Percentiles rank a stretch among this genome's conserved stretches.
Evolutionary conservation across 345 rosid species (phyloP).

Genomic region (Reutealis trisperma): DNA sequence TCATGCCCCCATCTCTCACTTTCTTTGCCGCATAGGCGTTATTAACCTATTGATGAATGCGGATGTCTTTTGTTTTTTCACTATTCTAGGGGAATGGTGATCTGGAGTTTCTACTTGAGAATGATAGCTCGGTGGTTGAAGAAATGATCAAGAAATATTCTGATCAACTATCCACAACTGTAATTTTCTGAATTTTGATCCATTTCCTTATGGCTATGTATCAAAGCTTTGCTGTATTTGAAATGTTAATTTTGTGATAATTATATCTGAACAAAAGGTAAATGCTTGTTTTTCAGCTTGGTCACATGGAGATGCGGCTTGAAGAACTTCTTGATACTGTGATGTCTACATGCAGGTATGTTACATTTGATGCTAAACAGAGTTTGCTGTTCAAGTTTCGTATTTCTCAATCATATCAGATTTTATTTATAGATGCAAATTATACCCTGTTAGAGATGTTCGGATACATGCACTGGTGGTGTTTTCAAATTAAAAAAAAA

Average conservation of each 20-base stretch:
- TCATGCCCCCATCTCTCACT: not conserved
- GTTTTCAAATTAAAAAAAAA: not conserved
- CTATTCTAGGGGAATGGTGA: conserved; percentile 44
- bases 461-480: not conserved
- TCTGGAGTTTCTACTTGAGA: conserved; percentile 46
- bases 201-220: not conserved
- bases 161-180: conserved; percentile 40
- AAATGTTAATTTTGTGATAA: not conserved
- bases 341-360: conserved; percentile 27
- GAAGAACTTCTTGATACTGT: conserved; percentile 51
- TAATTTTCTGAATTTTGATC: conserved; percentile 32
- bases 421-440: not conserved
- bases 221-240: not conserved
- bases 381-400: not conserved
- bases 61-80: not conserved
- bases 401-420: not conserved
- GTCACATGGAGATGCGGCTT: conserved; percentile 53
- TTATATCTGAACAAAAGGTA: conserved; percentile 6
- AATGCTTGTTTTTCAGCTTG: conserved; percentile 35
- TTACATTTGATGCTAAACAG: not conserved
- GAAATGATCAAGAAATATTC: conserved; percentile 49
- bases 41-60: not conserved
- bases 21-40: not conserved
- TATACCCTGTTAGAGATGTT: not conserved
- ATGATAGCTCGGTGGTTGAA: conserved; percentile 34